These are phyloP conservation scores for Malus hybrid DNA, from an alignment of 331 rosid genomes.

Conservation along the genomic window DNA sequence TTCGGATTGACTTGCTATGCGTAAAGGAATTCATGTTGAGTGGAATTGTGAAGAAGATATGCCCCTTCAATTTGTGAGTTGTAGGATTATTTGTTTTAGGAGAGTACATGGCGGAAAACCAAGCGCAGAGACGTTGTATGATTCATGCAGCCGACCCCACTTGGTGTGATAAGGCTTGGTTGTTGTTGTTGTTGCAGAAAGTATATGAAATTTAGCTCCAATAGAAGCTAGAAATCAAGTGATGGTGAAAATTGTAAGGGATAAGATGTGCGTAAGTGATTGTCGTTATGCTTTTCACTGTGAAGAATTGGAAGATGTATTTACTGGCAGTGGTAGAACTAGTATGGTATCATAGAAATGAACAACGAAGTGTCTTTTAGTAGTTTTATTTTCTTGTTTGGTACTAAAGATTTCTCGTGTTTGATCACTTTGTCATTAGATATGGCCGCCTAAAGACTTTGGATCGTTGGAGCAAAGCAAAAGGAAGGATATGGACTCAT, in stretches of 20 bases:
- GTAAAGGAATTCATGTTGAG: background rate
- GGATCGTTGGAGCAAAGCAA: slow-evolving; percentile 39
- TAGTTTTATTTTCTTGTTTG: background rate
- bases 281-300: no score
- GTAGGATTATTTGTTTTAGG: background rate
- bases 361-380: background rate
- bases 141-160: no score
- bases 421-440: slow-evolving; percentile 23
- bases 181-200: background rate
- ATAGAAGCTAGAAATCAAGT: background rate
- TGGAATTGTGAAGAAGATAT: background rate
- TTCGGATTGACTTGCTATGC: background rate
- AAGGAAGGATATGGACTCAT: slow-evolving; percentile 10
- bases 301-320: background rate
- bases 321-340: background rate
- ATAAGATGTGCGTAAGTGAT: background rate
- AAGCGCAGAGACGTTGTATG: no score
- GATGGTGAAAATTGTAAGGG: background rate
- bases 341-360: background rate
- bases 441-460: slow-evolving; percentile 51
- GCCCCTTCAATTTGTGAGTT: background rate
- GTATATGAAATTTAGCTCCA: background rate
- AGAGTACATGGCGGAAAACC: no score
- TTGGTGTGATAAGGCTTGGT: no score
- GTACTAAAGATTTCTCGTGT: background rate